Evolutionary conservation across 2,329 filamentous ascomycete genomes (phyloP), one percentile per base, ranked within the genome.

Genomic region (Chrysosporium keratinophilum): DNA sequence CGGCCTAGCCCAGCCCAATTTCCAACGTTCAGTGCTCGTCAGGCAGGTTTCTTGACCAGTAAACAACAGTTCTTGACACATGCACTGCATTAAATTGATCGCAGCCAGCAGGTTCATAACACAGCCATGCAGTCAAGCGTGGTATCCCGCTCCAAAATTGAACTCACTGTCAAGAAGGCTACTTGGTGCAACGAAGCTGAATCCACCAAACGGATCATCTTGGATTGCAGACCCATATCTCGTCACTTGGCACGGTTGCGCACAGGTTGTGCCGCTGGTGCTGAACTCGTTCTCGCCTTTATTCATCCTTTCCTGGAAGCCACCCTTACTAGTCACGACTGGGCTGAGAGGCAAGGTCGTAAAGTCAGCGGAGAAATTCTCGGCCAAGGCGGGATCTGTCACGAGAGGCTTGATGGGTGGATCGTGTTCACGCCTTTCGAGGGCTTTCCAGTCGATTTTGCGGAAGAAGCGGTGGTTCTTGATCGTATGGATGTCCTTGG

Each of bases 381-480:
- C 94, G 0, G 93, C 93, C 44, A 96, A 77, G 68, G 94, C 90
- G 0, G 93, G 93, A 64, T 98, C 89, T 0, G 93, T 97, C 65
- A 98, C 91, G 63, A 97, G 78, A 14, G 93, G 93, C 66, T 86
- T 82, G 62, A 98, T 97, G 0, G 93, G 93, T 0, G 93, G 87
- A 62, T 87, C 84, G 45, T 95, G 62, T 69, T 96, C 88, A 35
- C 91, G 80, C 28, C 80, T 82, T 58, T 86, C 88, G 12, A 98
- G 79, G 63, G 83, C 85, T 71, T 83, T 84, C 93, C 93, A 98
- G 72, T 98, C 84, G 64, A 98, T 94, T 74, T 88, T 93, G 65
- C 87, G 83, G 79, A 98, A 98, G 77, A 98, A 98, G 9, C 93
- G 82, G 67, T 98, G 93, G 58, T 84, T 83, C 77, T 95, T 95